Percentiles rank a stretch among this genome's conserved stretches.
These are phyloP conservation scores for Daldinia concentrica DNA, from an alignment of 495 filamentous ascomycete species.

Conservation along the genomic window DNA sequence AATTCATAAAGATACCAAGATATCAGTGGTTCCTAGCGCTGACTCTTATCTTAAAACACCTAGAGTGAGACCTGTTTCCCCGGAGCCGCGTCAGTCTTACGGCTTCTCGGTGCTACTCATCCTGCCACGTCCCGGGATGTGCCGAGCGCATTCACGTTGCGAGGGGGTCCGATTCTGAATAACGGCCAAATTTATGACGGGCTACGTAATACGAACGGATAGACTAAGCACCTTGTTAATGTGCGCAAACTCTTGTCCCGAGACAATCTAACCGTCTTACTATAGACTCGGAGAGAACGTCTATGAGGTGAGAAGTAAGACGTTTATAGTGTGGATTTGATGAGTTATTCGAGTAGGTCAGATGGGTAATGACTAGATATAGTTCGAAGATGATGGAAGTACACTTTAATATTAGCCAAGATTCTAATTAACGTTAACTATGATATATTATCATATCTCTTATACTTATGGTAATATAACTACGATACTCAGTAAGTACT, in stretches of 20 bases:
- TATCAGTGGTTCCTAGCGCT: not conserved
- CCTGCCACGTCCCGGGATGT: not conserved
- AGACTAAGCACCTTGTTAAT: not conserved
- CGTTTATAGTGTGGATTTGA: not conserved
- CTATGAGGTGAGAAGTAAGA: not conserved
- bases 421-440: not conserved
- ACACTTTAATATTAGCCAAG: not conserved
- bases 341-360: not conserved
- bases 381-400: not conserved
- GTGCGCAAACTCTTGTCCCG: not conserved
- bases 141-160: not conserved
- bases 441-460: not conserved
- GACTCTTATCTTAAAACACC: not conserved
- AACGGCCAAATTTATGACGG: not conserved
- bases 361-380: not conserved
- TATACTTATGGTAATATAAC: no score
- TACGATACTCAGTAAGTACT: not conserved
- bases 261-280: not conserved
- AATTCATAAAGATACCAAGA: not conserved
- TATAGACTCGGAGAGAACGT: not conserved
- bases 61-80: not conserved
- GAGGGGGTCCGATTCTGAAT: not conserved
- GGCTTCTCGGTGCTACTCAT: not conserved
- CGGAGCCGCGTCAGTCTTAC: not conserved
- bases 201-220: not conserved